Evolutionary conservation across 1,284 basidiomycete species (phyloP), one percentile per base, ranked within the genome.

Genomic region (Schizophyllum amplum): DNA sequence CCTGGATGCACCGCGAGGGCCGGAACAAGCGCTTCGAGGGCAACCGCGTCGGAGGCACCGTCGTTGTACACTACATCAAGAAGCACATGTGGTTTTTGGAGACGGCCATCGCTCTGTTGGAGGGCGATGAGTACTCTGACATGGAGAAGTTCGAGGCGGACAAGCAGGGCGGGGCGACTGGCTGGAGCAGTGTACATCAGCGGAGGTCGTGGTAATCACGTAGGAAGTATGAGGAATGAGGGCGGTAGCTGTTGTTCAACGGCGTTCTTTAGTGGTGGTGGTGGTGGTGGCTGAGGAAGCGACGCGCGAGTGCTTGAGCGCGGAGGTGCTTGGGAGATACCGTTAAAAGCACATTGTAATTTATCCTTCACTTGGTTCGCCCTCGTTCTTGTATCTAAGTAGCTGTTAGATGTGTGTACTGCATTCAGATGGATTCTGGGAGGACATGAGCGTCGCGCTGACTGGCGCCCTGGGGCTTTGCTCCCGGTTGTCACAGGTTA

Each of bases 31-130:
- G 84, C 57, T 92, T 92, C 71, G 78, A 84, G 61, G 76, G 79
- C 52, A 75, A 80, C 59, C 84, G 88, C 53, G 79, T 92, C 5
- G 96, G 96, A 1, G 96, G 96, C 4, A 99, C 96, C 0, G 82
- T 96, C 49, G 89, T 94, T 23, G 94, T 99, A 50, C 96, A 99
- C 73, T 98, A 92, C 69, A 88, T 98, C 75, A 99, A 98, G 82
- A 90, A 93, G 70, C 86, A 92, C 64, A 88, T 92, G 73, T 99
- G 95, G 96, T 98, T 93, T 72, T 72, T 93, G 62, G 96, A 99
- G 75, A 92, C 96, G 1, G 90, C 92, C 15, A 72, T 94, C 17
- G 94, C 93, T 21, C 73, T 98, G 21, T 75, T 98, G 25, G 92
- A 92, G 47, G 81, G 85, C 5, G 81, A 86, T 13, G 87, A 90